Base-by-base conservation (phyloP, 768 basidiomycete species). In the Clitopilus hobsonii region DNA sequence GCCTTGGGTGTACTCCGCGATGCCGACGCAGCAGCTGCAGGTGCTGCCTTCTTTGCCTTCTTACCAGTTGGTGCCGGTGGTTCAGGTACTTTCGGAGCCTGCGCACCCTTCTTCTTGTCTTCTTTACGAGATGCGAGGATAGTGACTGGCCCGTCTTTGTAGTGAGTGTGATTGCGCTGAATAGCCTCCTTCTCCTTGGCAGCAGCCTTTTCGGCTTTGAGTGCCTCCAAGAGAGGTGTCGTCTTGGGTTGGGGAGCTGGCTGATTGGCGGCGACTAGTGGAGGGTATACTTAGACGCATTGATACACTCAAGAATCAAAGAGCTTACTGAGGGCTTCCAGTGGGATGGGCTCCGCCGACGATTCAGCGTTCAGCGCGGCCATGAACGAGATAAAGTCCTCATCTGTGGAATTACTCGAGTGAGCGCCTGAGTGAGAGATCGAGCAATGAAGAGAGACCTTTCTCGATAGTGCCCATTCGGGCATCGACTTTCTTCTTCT, bases 161-260 rank as follows among this genome's bases (percentile, higher is more conserved):
- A 86, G 64, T 88, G 89, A 0, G 82, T 79, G 32, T 91, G 88
- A 54, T 84, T 88, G 32, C 86, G 82, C 27, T 85, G 72, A 55
- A 86, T 89, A 25, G 82, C 72, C 61, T 87, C 85, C 63, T 85
- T 91, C 65, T 89, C 90, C 62, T 81, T 86, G 62, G 83, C 81
- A 0, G 82, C 80, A 5, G 78, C 77, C 64, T 87, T 89, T 68
- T 92, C 88, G 0, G 91, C 89, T 60, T 93, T 91, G 58, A 98
- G 84, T 0, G 94, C 92, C 65, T 96, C 95, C 48, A 99, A 83
- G 20, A 98, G 81, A 0, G 96, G 96, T 0, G 96, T 97, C 0
- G 89, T 88, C 59, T 86, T 94, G 1, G 91, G 89, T 41, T 73
- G 76, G 1, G 81, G 74, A 0, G 79, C 70, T 1, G 81, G 76